Base-by-base conservation (phyloP, 2,329 filamentous ascomycete species). In the Cladobotryum protrusum region DNA sequence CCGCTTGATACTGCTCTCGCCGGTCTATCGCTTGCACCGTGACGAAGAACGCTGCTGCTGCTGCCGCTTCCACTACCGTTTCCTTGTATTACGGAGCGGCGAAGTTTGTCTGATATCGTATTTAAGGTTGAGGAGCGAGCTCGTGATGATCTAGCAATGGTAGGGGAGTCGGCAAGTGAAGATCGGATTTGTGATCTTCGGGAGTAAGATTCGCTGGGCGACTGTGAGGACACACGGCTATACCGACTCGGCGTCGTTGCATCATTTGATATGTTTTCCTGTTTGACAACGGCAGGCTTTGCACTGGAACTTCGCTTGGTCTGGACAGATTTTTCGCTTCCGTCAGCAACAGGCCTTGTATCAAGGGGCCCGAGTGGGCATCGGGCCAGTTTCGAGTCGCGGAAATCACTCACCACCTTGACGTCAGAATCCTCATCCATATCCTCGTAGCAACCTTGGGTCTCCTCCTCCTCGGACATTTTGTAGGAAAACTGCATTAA, bases 401-500 rank as follows among this genome's bases (percentile, higher is more conserved):
- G 8, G 13, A 35, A 19, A 24, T 35, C 13, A 14, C 57, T 56
- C 48, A 66, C 63, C 53, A 54, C 54, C 13, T 54, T 55, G 40
- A 51, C 44, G 24, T 46, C 50, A 12, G n/a, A 15, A 15, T 39
- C 19, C 6, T 53, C 43, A 47, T 48, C 44, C 13, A 49, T 47
- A 19, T 55, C 53, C n/a, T 61, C 59, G 19, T 56, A 52, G 18
- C 60, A 58, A 0, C 59, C 54, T 29, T 54, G 46, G 17, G 63
- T 61, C 3, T 61, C 58, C 29, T 66, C 65, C 5, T 60, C 54
- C 8, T 58, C 48, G 35, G 52, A 49, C 19, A 78, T 56, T 33
- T 85, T 82, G 59, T 95, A 91, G 37, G 80, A 83, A 63, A 97
- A 86, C 50, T 83, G 83, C 55, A 83, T 82, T 53, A 99, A 73